phyloP scores from a whole-genome alignment of 495 filamentous ascomycete species.

The Xylaria cubensis region DNA sequence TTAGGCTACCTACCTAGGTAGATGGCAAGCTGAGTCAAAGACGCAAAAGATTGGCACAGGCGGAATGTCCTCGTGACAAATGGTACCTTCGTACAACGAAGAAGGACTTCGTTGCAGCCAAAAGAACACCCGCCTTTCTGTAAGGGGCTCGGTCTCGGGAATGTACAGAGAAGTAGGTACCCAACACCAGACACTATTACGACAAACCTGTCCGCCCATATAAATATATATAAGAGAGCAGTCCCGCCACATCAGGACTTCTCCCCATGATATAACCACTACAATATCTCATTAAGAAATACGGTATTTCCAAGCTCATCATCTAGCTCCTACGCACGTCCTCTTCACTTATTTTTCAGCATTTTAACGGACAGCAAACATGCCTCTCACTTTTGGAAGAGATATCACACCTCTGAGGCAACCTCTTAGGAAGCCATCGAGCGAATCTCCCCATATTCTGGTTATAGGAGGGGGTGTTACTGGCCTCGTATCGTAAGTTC shows the following conservation, averaged over 20 bases:
- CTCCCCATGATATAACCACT: background rate
- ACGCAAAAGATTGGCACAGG: background rate
- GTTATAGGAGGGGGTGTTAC: conserved; percentile 57
- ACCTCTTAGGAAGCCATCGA: conserved; percentile 35
- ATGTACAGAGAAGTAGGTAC: conserved; percentile 16
- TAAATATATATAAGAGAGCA: conserved; percentile 3
- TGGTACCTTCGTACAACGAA: conserved; percentile 17
- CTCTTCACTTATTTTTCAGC: background rate
- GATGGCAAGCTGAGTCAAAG: conserved; percentile 23
- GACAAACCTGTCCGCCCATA: background rate
- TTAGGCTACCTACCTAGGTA: conserved; percentile 7
- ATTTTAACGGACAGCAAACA: conserved; percentile 27
- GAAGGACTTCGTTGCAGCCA: background rate
- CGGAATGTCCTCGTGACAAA: conserved; percentile 5
- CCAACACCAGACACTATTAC: conserved; percentile 5
- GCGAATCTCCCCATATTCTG: conserved; percentile 45
- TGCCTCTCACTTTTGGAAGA: conserved; percentile 42
- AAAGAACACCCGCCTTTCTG: background rate
- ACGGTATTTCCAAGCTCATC: background rate
- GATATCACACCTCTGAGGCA: conserved; percentile 40
- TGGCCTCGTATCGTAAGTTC: conserved; percentile 47
- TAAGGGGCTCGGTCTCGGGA: conserved; percentile 3
- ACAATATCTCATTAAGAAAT: background rate
- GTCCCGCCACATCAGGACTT: background rate
- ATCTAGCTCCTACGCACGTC: background rate